Conservation (phyloP, 805 yeast genomes). For the Spathaspora arborariae region DNA sequence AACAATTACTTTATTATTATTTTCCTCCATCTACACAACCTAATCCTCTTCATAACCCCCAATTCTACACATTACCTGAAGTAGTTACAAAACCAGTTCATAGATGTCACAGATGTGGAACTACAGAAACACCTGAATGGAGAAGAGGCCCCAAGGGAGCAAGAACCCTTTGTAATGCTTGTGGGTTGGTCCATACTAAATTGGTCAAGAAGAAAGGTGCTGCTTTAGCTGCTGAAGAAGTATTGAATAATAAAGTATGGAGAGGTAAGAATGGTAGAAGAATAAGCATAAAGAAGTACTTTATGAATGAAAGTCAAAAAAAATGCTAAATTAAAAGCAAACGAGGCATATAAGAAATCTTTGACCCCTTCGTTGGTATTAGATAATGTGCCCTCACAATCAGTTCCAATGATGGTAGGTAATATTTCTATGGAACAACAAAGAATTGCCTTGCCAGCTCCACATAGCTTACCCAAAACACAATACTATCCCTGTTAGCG, state of each 20-base stretch:
- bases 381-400: background rate
- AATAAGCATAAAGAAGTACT: conserved; percentile 30
- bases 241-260: conserved; percentile 39
- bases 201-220: conserved; percentile 54
- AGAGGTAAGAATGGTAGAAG: conserved; percentile 44
- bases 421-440: background rate
- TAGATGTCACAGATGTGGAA: conserved; percentile 43
- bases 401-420: background rate
- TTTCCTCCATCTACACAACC: background rate
- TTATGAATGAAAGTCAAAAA: conserved; percentile 9
- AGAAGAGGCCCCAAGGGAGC: conserved; percentile 84
- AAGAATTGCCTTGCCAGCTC: background rate
- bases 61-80: conserved; percentile 24
- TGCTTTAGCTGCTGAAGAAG: conserved; percentile 45
- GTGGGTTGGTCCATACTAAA: conserved; percentile 76
- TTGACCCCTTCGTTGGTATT: background rate
- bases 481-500: background rate
- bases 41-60: conserved; percentile 2
- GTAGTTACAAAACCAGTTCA: conserved; percentile 30
- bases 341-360: background rate
- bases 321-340: background rate
- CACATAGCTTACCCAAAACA: background rate
- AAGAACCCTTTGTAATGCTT: conserved; percentile 84
- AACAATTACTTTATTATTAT: conserved; percentile 3
- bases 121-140: conserved; percentile 84